A percentile compares a stretch with the other conserved stretches of the same genome.
These are phyloP conservation scores for Tolypocladium endophyticum DNA, from an alignment of 2,329 filamentous ascomycete genomes.

Conservation along the genomic window DNA sequence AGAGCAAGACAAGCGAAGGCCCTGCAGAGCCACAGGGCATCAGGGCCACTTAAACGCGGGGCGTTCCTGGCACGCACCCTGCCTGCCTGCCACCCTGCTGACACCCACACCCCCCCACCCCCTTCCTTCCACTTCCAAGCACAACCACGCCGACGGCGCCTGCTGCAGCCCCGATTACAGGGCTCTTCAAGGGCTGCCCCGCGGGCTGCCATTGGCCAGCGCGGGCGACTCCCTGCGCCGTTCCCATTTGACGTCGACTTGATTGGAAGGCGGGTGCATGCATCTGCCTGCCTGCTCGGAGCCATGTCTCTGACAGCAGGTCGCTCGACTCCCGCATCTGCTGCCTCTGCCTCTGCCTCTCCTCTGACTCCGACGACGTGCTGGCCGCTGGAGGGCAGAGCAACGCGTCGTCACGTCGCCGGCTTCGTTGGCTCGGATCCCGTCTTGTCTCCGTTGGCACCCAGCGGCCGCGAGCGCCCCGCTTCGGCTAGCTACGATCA, in stretches of 20 bases:
- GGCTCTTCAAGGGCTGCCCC: conserved; percentile 18
- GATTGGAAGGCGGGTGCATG: conserved; percentile 4
- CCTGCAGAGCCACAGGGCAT: conserved; percentile 1
- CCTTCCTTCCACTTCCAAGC: neutral
- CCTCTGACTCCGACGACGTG: neutral
- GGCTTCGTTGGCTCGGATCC: no score
- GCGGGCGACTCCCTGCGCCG: conserved; percentile 6
- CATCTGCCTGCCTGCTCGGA: neutral
- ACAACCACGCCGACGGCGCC: conserved; percentile 3
- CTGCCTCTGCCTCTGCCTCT: no score
- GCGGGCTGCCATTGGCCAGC: conserved; percentile 13
- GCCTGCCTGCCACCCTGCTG: conserved; percentile 1
- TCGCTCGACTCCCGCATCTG: neutral
- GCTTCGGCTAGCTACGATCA: neutral
- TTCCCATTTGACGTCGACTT: conserved; percentile 4
- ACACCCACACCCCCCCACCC: neutral
- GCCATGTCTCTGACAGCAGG: neutral
- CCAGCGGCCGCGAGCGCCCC: neutral
- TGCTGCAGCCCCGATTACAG: conserved; percentile 20
- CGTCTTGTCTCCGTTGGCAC: neutral
- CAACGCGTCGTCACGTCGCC: neutral
- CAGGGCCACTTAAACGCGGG: conserved; percentile 20
- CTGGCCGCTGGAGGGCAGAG: neutral
- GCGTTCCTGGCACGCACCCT: conserved; percentile 22
- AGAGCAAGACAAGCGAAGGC: neutral